Evolutionary conservation across 2,329 filamentous ascomycete genomes (phyloP), one percentile per base, ranked within the genome.

Genomic region (Fusarium subtropicale): DNA sequence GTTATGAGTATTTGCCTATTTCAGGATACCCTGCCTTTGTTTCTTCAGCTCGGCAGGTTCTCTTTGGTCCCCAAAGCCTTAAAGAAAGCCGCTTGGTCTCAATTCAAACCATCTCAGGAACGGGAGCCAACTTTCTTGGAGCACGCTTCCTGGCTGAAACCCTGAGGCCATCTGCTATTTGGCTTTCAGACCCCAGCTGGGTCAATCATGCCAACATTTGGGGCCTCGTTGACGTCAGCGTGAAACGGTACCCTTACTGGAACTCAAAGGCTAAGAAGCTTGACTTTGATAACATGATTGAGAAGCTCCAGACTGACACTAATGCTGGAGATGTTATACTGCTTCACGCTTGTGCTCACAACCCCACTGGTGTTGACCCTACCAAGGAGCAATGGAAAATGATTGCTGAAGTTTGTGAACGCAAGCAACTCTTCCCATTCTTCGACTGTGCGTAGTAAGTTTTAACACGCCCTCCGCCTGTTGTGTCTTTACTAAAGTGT

Each of bases 181-280:
- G 53, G 53, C 31, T 56, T 31, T 56, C 53, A 5, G 31, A 56
- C 10, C 53, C 53, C 15, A 56, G 53, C 10, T 50, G 42, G 53
- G 31, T 56, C 4, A 56, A 56, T 8, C 44, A 56, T n/a, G 41
- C 53, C 2, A 31, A 50, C 7, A 56, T 56, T 5, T 56, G 53
- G 53, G 24, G 45, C 2, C 53, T 56, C 15, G 53, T 22, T 31
- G 18, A 15, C 15, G 22, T 33, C 16, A 8, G 20, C 4, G 20
- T 56, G 16, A 20, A 50, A 33, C 33, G 41, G 6, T 56, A 56
- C 12, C 44, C 53, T 7, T 56, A 56, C 8, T 50, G 41, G 42
- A n/a, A 56, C 48, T 4, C 16, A 18, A 15, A 48, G 13, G 48
- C 26, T 11, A 56, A 47, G 11, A 5, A 8, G 2, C 30, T 48